Conservation (phyloP, 208 protist species). For the Phytomonas francai region DNA sequence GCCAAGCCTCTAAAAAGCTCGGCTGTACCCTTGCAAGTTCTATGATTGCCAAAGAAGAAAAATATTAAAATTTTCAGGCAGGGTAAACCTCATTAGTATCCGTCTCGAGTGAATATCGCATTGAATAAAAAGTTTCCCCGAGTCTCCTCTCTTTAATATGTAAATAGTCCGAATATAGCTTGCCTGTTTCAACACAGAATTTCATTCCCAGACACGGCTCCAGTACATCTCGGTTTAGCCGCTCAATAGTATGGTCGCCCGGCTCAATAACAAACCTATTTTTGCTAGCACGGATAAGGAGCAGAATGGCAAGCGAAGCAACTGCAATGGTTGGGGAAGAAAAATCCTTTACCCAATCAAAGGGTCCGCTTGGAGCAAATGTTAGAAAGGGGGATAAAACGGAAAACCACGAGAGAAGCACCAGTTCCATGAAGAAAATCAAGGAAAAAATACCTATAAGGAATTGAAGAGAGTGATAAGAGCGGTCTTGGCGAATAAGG, state of each 20-base stretch:
- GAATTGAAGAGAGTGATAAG: conserved; percentile 76
- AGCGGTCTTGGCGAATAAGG: conserved; percentile 72
- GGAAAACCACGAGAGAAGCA: conserved; percentile 28
- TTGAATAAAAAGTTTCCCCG: conserved; percentile 38
- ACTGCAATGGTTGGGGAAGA: conserved; percentile 16
- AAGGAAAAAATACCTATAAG: conserved; percentile 55
- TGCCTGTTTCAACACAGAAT: conserved; percentile 61
- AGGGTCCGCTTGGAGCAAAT: conserved; percentile 14
- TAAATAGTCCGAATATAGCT: conserved; percentile 54
- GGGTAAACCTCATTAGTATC: neutral
- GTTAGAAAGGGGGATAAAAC: conserved; percentile 33
- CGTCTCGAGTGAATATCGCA: conserved; percentile 25
- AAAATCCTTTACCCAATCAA: conserved; percentile 18
- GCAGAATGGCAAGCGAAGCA: conserved; percentile 36
- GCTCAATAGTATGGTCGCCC: conserved; percentile 60
- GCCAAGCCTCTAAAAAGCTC: neutral
- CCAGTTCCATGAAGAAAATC: conserved; percentile 44
- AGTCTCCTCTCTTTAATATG: conserved; percentile 13
- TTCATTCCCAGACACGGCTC: conserved; percentile 75
- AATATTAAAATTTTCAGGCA: neutral
- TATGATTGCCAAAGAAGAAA: conserved; percentile 2
- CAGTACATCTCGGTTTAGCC: conserved; percentile 65
- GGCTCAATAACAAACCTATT: conserved; percentile 75
- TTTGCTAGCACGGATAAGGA: conserved; percentile 61
- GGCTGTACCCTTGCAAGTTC: neutral